Conservation (phyloP, 2,329 filamentous ascomycete genomes). For the Aspergillus ochraceus region DNA sequence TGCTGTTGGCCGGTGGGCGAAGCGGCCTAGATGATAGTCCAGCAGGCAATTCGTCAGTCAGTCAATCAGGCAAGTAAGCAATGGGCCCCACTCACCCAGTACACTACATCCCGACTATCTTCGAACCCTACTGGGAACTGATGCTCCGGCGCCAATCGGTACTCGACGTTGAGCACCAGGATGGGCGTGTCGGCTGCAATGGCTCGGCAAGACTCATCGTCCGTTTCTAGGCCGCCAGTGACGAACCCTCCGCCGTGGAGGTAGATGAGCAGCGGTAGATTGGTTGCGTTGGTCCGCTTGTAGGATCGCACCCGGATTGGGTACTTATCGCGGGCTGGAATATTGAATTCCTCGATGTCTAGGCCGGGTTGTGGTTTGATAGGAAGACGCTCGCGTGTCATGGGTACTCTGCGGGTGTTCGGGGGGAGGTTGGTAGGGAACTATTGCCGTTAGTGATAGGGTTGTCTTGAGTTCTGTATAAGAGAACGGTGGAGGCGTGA, state of each 20-base stretch:
- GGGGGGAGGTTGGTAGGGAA: constrained; percentile 17
- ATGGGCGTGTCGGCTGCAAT: constrained; percentile 38
- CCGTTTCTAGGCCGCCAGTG: constrained; percentile 45
- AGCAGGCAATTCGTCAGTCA: not conserved
- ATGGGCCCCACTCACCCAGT: constrained; percentile 35
- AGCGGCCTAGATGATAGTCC: not conserved
- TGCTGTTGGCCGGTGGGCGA: constrained; percentile 20
- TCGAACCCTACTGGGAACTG: constrained; percentile 51
- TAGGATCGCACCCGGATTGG: constrained; percentile 15
- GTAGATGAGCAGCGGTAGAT: constrained; percentile 17
- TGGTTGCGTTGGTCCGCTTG: constrained; percentile 1
- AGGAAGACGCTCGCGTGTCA: constrained; percentile 12
- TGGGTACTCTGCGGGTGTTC: constrained; percentile 7
- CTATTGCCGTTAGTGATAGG: constrained; percentile 3
- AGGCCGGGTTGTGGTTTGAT: constrained; percentile 11
- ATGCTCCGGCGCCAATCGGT: constrained; percentile 54
- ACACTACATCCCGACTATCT: constrained; percentile 49
- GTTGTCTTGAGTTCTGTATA: not conserved
- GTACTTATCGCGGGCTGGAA: constrained; percentile 14
- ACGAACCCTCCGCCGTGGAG: constrained; percentile 48
- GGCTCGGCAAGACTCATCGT: constrained; percentile 44
- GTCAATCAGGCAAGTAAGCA: not conserved
- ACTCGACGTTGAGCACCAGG: constrained; percentile 52
- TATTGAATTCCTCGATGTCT: constrained; percentile 17
- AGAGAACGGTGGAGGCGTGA: not conserved